Evolutionary conservation across 192 early-diverging fungal genomes (phyloP), one percentile per base, ranked within the genome.

Genomic region (Podila epicladia): DNA sequence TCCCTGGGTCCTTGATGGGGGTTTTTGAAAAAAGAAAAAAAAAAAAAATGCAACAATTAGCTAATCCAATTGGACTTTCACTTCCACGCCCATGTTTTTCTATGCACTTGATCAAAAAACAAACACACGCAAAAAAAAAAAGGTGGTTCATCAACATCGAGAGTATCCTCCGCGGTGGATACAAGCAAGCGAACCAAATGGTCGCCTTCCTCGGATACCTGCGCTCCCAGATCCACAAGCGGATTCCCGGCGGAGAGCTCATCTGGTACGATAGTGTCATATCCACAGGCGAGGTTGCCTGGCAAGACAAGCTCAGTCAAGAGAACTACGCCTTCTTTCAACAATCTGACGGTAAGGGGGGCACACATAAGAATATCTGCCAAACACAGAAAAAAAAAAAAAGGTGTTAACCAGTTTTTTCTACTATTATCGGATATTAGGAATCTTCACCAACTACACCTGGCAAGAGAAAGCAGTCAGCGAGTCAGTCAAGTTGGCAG

Each of bases 211-310:
- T 93, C 26, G 32, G 70, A 4, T 87, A 90, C 37, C 66, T 93
- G 1, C 84, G 67, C 1, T 22, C 68, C 8, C 68, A 75, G 60
- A 75, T 93, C 57, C 88, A 91, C 69, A 48, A 48, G 9, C 57
- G 67, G 31, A 84, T 91, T 33, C 86, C 88, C 2, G 83, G 84
- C 7, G 87, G 86, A 4, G 64, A 82, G 62, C 59, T 92, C 11
- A 62, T 91, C 19, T 92, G 91, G 90, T 92, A 92, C 37, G 92
- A 92, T 60, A 89, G 88, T 9, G 75, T 92, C 51, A 90, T 85
- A 9, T 58, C 73, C n/a, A 76, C 74, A 5, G 74, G 74, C 19
- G 67, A 82, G 19, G 37, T 91, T 20, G 35, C 73, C 1, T 93
- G 88, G 90, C 92, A 93, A 74, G 85, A 93, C 69, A 79, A 82